Evolutionary conservation across 1,139 yeast genomes (phyloP), one percentile per base, ranked within the genome.

Genomic region (Debaryomyces subglobosus): DNA sequence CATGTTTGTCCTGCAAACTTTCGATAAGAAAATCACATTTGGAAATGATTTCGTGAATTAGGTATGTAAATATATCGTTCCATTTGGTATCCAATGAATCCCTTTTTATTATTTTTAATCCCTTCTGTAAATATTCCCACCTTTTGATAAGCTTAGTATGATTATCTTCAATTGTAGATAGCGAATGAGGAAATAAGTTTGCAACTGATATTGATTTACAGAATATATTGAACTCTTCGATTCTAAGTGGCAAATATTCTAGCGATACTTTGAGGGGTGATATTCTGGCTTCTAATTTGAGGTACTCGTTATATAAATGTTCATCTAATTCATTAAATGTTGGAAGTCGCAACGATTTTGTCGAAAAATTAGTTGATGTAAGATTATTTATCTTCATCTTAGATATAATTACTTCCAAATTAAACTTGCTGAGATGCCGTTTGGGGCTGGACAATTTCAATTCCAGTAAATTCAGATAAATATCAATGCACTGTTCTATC

Each of bases 181-280:
- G 59, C 3, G 70, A 69, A 2, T 65, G 65, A n/a, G 74, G 77
- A 54, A 61, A 63, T 3, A 47, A 35, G 6, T 47, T 45, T 20
- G 49, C 37, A 53, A 68, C 63, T 43, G 50, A 35, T 15, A 27
- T 29, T 5, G 48, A 30, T 3, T 42, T 39, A 43, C 73, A 77
- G 43, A 63, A 60, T 15, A 58, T 61, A 46, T 60, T 66, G 59
- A 74, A 79, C 44, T 71, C 74, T 18, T 80, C 80, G 20, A 86
- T 69, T 45, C 86, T 68, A 13, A 69, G 58, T 0, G 89, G 88
- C 4, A 86, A 69, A 48, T 84, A 77, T 39, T 78, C 74, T n/a
- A 86, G 58, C 16, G 92, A 84, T 2, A 84, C 85, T 39, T 71
- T 68, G 41, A 85, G 66, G 0, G 89, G 89, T 30, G 69, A 70